These are phyloP conservation scores for Poteriospumella lacustris DNA, from an alignment of 108 stramenopile species.

Conservation along the genomic window DNA sequence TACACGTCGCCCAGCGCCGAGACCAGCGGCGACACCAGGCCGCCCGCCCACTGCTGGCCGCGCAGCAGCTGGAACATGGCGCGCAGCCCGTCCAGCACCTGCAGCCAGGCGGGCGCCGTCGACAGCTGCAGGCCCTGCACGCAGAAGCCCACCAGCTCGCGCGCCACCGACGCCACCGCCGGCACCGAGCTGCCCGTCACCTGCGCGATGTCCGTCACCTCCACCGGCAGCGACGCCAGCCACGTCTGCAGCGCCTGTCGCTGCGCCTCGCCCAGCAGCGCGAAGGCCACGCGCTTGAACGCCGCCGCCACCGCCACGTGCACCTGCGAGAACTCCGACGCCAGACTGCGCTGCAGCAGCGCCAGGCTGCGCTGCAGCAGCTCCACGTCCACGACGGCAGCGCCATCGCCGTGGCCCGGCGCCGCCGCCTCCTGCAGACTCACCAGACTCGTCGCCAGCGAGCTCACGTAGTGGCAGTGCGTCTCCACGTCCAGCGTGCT, in stretches of 20 bases:
- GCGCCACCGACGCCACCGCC: not conserved
- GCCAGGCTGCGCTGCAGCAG: not conserved
- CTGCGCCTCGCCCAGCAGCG: not conserved
- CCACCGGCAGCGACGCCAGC: not conserved
- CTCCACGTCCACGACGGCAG: not conserved
- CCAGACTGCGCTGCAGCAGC: not conserved
- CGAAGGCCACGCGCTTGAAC: not conserved
- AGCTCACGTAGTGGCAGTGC: not conserved
- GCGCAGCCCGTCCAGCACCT: not conserved
- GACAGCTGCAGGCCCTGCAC: not conserved
- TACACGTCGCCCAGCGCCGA: not conserved
- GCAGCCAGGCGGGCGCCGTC: too few relatives aligned
- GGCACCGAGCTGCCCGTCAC: not conserved
- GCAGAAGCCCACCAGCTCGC: not conserved
- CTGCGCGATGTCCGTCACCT: not conserved
- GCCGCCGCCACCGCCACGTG: not conserved
- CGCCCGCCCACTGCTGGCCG: not conserved
- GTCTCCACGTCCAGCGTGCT: slow-evolving; percentile 5
- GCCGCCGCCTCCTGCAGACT: not conserved
- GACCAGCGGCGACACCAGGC: not conserved
- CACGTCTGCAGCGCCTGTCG: not conserved
- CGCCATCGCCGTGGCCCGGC: not conserved
- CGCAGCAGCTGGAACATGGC: not conserved
- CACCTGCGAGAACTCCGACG: slow-evolving; percentile 21
- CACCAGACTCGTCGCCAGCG: not conserved